Evolutionary conservation across 2,329 filamentous ascomycete genomes (phyloP), one percentile per base, ranked within the genome.

Genomic region (Botrytis squamosa): DNA sequence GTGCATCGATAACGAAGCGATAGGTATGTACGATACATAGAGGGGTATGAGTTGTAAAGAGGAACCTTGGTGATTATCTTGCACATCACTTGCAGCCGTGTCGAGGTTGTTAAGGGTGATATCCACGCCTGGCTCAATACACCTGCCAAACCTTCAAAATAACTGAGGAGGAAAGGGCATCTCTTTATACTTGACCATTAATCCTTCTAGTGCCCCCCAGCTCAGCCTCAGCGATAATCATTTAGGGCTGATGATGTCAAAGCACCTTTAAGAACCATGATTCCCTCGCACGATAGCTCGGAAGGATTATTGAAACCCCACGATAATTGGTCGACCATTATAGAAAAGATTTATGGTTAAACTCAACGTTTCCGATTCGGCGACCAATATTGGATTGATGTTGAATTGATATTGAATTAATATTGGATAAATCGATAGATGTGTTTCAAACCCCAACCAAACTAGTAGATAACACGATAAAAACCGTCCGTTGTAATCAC

Each of bases 381-480:
- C 36, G n/a, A 67, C 38, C 46, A 59, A 42, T 59, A 33, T 38
- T 46, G 42, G 42, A 52, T 70, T 25, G 49, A 25, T 57, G 10
- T n/a, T 29, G 57, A 42, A 52, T 70, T 33, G 25, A 33, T 63
- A n/a, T 42, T 52, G 46, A 38, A 38, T 52, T 33, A 38, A 44
- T 67, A 20, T 36, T 42, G 60, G 62, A 59, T 71, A 25, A 44
- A 72, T 52, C 18, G 44, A 72, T 68, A 49, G 70, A 68, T 40
- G 20, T 42, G 46, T 55, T 72, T 67, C 62, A 72, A 29, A 36
- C 42, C 42, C 60, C 60, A 67, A 71, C 70, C 46, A 71, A 70
- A 60, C 20, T 33, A n/a, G 62, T 52, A n/a, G 29, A 62, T 46
- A 68, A 57, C 49, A 68, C 66, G n/a, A 69, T 69, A 44, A 68